Percentiles rank a stretch among this genome's conserved stretches.
phyloP scores from a whole-genome alignment of 2,329 filamentous ascomycete genomes.

The Colletotrichum somersetense region DNA sequence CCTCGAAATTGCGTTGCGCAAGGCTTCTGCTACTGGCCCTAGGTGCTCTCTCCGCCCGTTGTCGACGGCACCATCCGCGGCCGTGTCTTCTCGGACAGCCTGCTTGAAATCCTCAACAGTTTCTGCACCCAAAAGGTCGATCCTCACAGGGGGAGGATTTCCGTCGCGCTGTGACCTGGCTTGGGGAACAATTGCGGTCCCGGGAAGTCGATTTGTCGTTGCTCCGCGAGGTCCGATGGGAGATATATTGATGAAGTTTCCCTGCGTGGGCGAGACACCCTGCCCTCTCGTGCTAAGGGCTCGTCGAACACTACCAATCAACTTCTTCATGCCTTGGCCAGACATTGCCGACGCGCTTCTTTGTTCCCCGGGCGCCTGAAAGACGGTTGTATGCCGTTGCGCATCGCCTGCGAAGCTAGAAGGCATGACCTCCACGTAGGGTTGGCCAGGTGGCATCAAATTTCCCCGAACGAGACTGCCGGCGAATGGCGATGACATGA shows the following conservation, averaged over 20 bases:
- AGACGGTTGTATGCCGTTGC: conserved; percentile 67
- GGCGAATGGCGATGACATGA: conserved; percentile 76
- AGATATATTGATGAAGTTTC: conserved; percentile 62
- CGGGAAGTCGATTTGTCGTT: conserved; percentile 70
- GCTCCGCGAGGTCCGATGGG: conserved; percentile 65
- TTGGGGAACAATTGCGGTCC: conserved; percentile 72
- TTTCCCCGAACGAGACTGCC: conserved; percentile 91
- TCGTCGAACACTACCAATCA: conserved; percentile 87
- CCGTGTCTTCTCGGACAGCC: conserved; percentile 76
- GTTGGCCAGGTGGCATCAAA: conserved; percentile 83
- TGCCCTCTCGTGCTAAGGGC: conserved; percentile 76
- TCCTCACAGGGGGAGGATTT: conserved; percentile 69
- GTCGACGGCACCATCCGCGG: conserved; percentile 52
- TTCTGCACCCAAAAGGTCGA: conserved; percentile 86
- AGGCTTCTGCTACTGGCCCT: conserved; percentile 16
- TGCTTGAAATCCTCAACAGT: conserved; percentile 83
- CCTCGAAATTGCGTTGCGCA: conserved; percentile 40
- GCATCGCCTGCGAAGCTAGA: conserved; percentile 60
- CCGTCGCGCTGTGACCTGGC: conserved; percentile 59
- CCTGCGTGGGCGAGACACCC: conserved; percentile 58
- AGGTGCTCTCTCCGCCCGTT: conserved; percentile 41
- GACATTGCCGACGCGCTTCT: conserved; percentile 68
- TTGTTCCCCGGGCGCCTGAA: conserved; percentile 56
- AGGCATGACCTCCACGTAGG: conserved; percentile 78
- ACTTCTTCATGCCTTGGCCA: conserved; percentile 83